phyloP scores from a whole-genome alignment of 2,329 filamentous ascomycete genomes.

The Claviceps africana region DNA sequence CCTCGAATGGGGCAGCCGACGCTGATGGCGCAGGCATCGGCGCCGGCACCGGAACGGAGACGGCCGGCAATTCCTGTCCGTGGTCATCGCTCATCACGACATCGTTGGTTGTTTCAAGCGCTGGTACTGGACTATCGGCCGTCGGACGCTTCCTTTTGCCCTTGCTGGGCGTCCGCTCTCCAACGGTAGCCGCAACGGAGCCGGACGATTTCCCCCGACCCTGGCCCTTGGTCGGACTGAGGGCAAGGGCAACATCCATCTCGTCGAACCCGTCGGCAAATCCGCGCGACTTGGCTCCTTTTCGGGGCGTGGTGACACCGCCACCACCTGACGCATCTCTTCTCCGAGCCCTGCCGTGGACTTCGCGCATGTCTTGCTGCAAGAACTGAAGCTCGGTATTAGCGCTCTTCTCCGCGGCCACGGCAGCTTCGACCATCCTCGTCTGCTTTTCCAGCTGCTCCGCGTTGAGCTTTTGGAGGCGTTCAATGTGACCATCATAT shows the following conservation, averaged over 20 bases:
- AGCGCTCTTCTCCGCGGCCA: constrained; percentile 49
- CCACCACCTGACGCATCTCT: constrained; percentile 23
- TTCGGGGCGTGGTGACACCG: constrained; percentile 44
- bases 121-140: constrained; percentile 51
- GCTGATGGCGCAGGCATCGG: constrained; percentile 12
- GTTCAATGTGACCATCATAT: constrained; percentile 47
- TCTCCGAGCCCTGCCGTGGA: constrained; percentile 30
- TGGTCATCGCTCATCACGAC: constrained; percentile 21
- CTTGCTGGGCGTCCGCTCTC: constrained; percentile 48
- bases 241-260: constrained; percentile 35
- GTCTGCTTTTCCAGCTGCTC: constrained; percentile 52
- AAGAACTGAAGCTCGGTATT: constrained; percentile 60
- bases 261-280: constrained; percentile 69
- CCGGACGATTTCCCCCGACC: constrained; percentile 25
- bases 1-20: constrained; percentile 28
- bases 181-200: constrained; percentile 29
- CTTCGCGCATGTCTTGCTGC: constrained; percentile 56
- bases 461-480: constrained; percentile 47
- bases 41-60: constrained; percentile 11
- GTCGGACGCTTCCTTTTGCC: constrained; percentile 55
- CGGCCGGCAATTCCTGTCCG: constrained; percentile 5
- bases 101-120: constrained; percentile 40
- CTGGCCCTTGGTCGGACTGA: constrained; percentile 38
- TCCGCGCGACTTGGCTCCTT: constrained; percentile 38
- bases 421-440: constrained; percentile 48